Evolutionary conservation across 768 basidiomycete species (phyloP), one percentile per base, ranked within the genome.

Genomic region (Sarcodon aspratus): DNA sequence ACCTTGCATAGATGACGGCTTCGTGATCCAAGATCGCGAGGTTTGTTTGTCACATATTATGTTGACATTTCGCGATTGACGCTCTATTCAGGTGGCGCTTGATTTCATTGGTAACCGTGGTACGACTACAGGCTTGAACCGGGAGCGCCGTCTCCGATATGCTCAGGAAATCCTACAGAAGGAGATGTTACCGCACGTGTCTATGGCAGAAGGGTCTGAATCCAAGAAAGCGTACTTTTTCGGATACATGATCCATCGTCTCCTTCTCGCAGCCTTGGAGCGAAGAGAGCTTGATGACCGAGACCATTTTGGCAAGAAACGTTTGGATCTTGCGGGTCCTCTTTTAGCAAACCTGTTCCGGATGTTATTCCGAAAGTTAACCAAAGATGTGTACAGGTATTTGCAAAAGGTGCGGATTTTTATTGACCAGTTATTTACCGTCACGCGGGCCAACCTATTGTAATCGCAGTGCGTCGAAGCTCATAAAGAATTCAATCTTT

Each of bases 181-280:
- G 67, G 95, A 98, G 69, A 94, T 98, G 86, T 63, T 99, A 42
- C 96, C 96, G 0, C 96, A 98, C 59, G 85, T 99, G 18, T 93
- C 94, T 2, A 94, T 93, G 82, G 79, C 82, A 1, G 92, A 95
- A 63, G 93, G 93, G 5, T 92, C 91, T 6, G 91, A 95, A 66
- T 92, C 89, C 21, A 96, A 96, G 72, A 99, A 99, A 65, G 96
- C 96, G 1, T 98, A 93, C 67, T 99, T 98, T 76, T 92, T 98
- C 54, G 96, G 96, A 9, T 98, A 98, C 67, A 99, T 99, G 95
- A 91, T 97, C 33, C 95, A 98, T 66, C 85, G 96, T 52, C 74
- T 99, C 27, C 70, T 97, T 0, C 78, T 96, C 15, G 96, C 96
- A 18, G 93, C 93, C 10, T 66, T 99, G 57, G 94, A 97, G 62